These are phyloP conservation scores for Candolleomyces aberdarensis DNA, from an alignment of 768 basidiomycete genomes.

Conservation along the genomic window DNA sequence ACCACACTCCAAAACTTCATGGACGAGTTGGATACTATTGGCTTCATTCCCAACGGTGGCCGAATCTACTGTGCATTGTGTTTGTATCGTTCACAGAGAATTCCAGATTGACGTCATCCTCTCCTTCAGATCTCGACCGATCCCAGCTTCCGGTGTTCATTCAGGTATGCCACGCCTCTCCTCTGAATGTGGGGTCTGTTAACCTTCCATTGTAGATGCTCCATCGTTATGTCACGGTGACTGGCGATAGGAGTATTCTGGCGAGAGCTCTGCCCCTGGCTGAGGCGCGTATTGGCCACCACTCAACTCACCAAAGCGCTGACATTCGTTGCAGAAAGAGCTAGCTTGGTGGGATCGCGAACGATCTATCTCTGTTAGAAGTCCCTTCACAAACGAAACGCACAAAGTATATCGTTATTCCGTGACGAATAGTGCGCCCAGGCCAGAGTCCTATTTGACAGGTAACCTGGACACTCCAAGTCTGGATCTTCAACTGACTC, in stretches of 20 bases:
- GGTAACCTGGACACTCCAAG: slow-evolving; percentile 30
- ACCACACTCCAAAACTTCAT: slow-evolving; percentile 89
- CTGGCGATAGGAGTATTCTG: slow-evolving; percentile 71
- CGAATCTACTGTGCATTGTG: slow-evolving; percentile 71
- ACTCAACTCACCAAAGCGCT: neutral
- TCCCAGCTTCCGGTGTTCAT: slow-evolving; percentile 94
- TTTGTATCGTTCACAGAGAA: neutral
- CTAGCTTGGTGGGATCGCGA: slow-evolving; percentile 80
- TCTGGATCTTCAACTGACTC: slow-evolving; percentile 5
- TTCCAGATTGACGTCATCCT: neutral
- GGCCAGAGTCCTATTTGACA: slow-evolving; percentile 79
- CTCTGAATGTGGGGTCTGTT: neutral
- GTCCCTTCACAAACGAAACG: slow-evolving; percentile 66
- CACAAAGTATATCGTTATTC: slow-evolving; percentile 69
- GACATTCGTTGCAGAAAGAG: slow-evolving; percentile 51
- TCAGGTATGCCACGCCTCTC: slow-evolving; percentile 41
- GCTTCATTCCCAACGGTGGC: slow-evolving; percentile 94
- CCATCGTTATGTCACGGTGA: slow-evolving; percentile 71
- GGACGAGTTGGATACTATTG: slow-evolving; percentile 82
- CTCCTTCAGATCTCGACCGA: slow-evolving; percentile 65
- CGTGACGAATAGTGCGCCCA: slow-evolving; percentile 81
- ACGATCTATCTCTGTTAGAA: slow-evolving; percentile 62
- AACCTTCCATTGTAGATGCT: slow-evolving; percentile 61
- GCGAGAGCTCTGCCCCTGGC: slow-evolving; percentile 79
- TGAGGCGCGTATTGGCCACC: slow-evolving; percentile 45